Base-by-base conservation (phyloP, 208 protist genomes). In the Leishmania amazonensis region DNA sequence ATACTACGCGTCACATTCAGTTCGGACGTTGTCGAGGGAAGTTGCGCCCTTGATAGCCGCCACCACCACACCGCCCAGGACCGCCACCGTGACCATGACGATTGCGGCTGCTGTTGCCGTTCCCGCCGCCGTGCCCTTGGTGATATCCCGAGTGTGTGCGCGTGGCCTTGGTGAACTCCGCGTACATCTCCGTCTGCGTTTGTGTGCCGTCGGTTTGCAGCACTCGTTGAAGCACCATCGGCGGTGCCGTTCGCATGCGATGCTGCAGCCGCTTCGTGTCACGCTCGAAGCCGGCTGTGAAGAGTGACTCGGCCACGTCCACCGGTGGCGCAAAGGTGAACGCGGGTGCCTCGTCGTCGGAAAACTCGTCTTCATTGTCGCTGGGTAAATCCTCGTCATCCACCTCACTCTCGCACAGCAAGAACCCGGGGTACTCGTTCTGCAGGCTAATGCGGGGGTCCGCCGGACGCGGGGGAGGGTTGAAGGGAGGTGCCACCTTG, bases 281-380 rank as follows among this genome's bases (percentile, higher is more conserved):
- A 11, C 95, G 89, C 79, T 93, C 89, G 79, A 98, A 97, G 17
- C 92, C 93, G 0, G 95, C 95, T 3, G 91, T 96, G 77, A 96
- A 94, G 75, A 98, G 88, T n/a, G 95, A 90, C 87, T 98, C 93
- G 0, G 92, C 93, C 6, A 92, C 64, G 49, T 91, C 90, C 31
- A 98, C 95, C 1, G 95, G 95, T 24, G 95, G 93, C 7, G 95
- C 94, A 81, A 97, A 98, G 13, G 93, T 95, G 83, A 96, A 98
- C 17, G 94, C 89, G 0, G 93, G 90, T 1, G 93, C 95, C 80
- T 98, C 95, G 77, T 98, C 95, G 68, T 98, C 95, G 19, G 94
- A 97, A 75, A 97, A 98, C 64, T 90, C 94, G 31, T 94, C 94
- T 77, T 98, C 94, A 74, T 94, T 93, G 42, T 87, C 91, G 79